Evolutionary conservation across 2,329 filamentous ascomycete species (phyloP).

Genomic region (Pyrenophora seminiperda): DNA sequence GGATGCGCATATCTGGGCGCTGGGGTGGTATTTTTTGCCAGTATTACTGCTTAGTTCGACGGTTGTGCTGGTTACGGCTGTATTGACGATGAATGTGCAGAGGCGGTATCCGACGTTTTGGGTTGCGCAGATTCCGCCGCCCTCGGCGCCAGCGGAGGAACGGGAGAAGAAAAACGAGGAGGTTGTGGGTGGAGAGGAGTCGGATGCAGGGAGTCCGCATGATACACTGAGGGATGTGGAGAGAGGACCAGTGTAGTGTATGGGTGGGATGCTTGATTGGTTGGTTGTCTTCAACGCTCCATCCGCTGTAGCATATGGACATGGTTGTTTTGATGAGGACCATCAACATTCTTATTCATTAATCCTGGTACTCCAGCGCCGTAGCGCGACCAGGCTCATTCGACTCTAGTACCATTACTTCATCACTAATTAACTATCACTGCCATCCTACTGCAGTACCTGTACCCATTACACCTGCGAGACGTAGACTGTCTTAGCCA

Average conservation of each 20-base stretch:
- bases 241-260: conserved; percentile 15
- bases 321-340: too few species aligned
- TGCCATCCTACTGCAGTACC: not conserved
- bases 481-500: conserved; percentile 21
- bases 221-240: conserved; percentile 25
- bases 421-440: not conserved
- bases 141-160: conserved; percentile 22
- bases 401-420: not conserved
- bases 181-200: conserved; percentile 13
- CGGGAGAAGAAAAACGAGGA: conserved; percentile 10
- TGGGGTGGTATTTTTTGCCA: conserved; percentile 53
- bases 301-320: too few species aligned
- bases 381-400: not conserved
- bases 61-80: conserved; percentile 49
- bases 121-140: conserved; percentile 48
- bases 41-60: conserved; percentile 49
- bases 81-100: conserved; percentile 53
- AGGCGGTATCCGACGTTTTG: conserved; percentile 54
- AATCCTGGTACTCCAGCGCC: too few species aligned
- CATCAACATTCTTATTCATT: not conserved
- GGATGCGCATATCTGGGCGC: conserved; percentile 44
- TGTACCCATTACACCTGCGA: not conserved
- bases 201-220: conserved; percentile 16
- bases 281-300: too few species aligned
- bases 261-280: too few species aligned